A percentile compares a stretch with the other conserved stretches of the same genome.
phyloP scores from a whole-genome alignment of 768 basidiomycete genomes.

The Clitopilus hobsonii region DNA sequence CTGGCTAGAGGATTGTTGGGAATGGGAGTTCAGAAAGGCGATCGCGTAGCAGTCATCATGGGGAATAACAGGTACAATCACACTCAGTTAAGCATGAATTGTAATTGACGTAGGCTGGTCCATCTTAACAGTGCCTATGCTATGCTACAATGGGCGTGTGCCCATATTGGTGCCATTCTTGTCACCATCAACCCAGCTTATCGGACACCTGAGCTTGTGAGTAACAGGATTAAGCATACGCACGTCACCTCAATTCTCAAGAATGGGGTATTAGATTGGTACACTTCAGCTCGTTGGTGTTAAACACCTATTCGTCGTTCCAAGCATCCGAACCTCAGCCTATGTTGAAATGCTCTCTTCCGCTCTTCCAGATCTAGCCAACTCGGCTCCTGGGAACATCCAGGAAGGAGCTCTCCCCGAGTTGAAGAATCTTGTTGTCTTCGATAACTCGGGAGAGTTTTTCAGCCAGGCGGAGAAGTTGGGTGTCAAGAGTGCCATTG shows the following conservation, averaged over 20 bases:
- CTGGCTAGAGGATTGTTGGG: conserved; percentile 64
- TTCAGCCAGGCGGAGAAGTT: conserved; percentile 32
- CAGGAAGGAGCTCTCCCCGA: conserved; percentile 55
- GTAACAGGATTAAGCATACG: too few relatives aligned
- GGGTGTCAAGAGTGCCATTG: conserved; percentile 47
- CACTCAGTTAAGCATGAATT: neutral
- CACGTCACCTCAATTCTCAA: too few relatives aligned
- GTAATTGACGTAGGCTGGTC: neutral
- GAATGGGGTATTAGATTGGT: conserved; percentile 50
- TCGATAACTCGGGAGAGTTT: conserved; percentile 52
- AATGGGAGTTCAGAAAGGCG: conserved; percentile 70
- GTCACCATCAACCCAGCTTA: conserved; percentile 85
- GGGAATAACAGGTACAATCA: conserved; percentile 71
- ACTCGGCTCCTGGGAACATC: conserved; percentile 47
- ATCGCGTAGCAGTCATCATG: conserved; percentile 78
- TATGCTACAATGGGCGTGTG: conserved; percentile 80
- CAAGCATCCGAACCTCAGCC: conserved; percentile 57
- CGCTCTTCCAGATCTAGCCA: conserved; percentile 51
- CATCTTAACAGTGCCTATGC: conserved; percentile 59
- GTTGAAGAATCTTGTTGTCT: conserved; percentile 59
- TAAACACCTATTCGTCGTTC: conserved; percentile 69
- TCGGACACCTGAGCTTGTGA: conserved; percentile 63
- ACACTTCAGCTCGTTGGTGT: conserved; percentile 62
- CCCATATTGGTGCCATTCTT: conserved; percentile 77
- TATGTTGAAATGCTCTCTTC: conserved; percentile 59